Conservation (phyloP, 192 early-diverging fungal genomes). For the Rhizophagus sp. region DNA sequence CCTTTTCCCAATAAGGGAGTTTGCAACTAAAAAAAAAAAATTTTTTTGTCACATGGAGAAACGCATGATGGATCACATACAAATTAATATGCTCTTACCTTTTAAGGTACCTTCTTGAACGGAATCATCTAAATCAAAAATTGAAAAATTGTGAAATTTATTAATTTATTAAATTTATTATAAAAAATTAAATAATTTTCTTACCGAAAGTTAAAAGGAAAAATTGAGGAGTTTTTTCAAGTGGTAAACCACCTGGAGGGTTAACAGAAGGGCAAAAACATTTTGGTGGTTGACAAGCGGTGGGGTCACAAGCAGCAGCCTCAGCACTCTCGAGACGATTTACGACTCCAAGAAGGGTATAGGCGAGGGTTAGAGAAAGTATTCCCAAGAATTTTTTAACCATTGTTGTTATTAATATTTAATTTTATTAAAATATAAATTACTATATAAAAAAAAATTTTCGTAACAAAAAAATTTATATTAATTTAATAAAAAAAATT, state of each 20-base stretch:
- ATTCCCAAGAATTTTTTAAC: not conserved
- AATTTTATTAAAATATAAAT: no score
- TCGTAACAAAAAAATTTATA: not conserved
- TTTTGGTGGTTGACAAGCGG: conserved; percentile 49
- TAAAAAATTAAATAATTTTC: not conserved
- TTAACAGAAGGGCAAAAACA: conserved; percentile 53
- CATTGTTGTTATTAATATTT: not conserved
- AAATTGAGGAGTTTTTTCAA: conserved; percentile 58
- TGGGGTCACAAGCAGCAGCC: conserved; percentile 46
- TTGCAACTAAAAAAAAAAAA: not conserved
- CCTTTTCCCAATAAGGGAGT: not conserved
- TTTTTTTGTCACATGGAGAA: not conserved
- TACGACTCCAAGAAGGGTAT: not conserved
- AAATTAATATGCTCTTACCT: not conserved
- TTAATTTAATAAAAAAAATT: no score
- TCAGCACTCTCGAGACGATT: not conserved
- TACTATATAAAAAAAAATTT: not conserved
- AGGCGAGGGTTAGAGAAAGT: not conserved
- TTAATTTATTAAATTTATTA: not conserved
- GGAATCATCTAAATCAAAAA: conserved; percentile 47
- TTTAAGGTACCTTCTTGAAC: conserved; percentile 42
- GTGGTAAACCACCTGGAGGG: conserved; percentile 50
- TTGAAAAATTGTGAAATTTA: no score
- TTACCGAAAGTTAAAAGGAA: conserved; percentile 57
- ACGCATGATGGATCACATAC: not conserved